phyloP scores from a whole-genome alignment of 495 filamentous ascomycete species.

The Aspergillus affinis region DNA sequence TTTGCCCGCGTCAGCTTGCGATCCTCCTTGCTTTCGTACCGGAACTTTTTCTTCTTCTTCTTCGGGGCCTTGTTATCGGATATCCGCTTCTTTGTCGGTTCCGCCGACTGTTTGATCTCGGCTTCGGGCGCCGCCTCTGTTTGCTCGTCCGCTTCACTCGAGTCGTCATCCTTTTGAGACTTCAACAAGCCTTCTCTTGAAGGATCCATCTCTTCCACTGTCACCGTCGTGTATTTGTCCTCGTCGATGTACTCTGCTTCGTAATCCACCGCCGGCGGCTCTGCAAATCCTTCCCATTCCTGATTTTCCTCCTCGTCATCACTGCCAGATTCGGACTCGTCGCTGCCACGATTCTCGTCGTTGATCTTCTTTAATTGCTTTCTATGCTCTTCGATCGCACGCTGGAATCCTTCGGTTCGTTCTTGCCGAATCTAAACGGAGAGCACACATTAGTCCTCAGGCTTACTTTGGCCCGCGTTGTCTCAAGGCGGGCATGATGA shows the following conservation, averaged over 20 bases:
- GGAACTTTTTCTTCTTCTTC: conserved; percentile 84
- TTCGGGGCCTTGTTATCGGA: conserved; percentile 54
- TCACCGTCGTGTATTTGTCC: conserved; percentile 91
- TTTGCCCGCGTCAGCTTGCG: conserved; percentile 66
- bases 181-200: conserved; percentile 67
- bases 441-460: neutral
- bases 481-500: conserved; percentile 1
- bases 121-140: conserved; percentile 30
- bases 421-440: conserved; percentile 69
- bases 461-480: neutral
- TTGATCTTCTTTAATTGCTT: conserved; percentile 53
- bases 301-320: conserved; percentile 41
- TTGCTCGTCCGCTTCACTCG: conserved; percentile 40
- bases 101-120: conserved; percentile 23
- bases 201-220: conserved; percentile 84
- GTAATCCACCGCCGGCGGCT: conserved; percentile 63
- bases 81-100: conserved; percentile 52
- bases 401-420: conserved; percentile 73
- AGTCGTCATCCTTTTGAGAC: conserved; percentile 45
- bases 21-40: conserved; percentile 84
- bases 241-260: conserved; percentile 97
- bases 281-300: conserved; percentile 63
- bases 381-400: conserved; percentile 73
- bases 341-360: conserved; percentile 52
- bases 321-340: conserved; percentile 33